A percentile compares a stretch with the other conserved stretches of the same genome.
phyloP scores from a whole-genome alignment of 2,329 filamentous ascomycete species.

The Ophiostoma fasciatum region DNA sequence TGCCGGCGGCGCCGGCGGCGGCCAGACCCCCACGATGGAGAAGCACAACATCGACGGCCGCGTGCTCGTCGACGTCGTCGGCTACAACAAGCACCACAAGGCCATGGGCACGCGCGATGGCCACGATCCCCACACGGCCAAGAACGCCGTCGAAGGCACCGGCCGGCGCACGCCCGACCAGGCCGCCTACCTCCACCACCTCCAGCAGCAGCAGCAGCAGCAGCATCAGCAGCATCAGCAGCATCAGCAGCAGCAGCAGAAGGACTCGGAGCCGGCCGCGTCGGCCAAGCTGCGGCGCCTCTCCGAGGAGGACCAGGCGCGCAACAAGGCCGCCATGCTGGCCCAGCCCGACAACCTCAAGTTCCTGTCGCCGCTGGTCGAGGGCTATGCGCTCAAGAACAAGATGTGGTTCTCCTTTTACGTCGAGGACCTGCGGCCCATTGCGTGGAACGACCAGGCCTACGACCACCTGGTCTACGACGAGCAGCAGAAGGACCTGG shows the following conservation, averaged over 20 bases:
- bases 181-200: no score
- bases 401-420: constrained; percentile 27
- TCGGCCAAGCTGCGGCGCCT: constrained; percentile 14
- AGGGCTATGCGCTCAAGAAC: constrained; percentile 31
- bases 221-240: no score
- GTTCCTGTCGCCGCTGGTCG: constrained; percentile 25
- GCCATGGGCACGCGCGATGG: constrained; percentile 21
- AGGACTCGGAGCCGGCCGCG: background rate
- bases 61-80: constrained; percentile 25
- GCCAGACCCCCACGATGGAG: constrained; percentile 10
- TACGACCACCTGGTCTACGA: constrained; percentile 32
- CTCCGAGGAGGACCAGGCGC: constrained; percentile 19
- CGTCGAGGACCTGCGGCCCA: constrained; percentile 25
- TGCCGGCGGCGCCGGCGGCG: no score
- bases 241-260: no score
- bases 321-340: constrained; percentile 26
- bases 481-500: constrained; percentile 30
- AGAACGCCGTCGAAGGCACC: constrained; percentile 10
- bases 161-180: no score
- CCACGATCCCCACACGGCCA: constrained; percentile 17
- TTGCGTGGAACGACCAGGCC: constrained; percentile 30
- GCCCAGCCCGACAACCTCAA: constrained; percentile 22
- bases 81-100: constrained; percentile 27
- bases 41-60: constrained; percentile 26
- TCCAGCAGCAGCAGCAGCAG: no score